Base-by-base conservation (phyloP, 2,329 filamentous ascomycete species). In the Ophiostoma sp. region DNA sequence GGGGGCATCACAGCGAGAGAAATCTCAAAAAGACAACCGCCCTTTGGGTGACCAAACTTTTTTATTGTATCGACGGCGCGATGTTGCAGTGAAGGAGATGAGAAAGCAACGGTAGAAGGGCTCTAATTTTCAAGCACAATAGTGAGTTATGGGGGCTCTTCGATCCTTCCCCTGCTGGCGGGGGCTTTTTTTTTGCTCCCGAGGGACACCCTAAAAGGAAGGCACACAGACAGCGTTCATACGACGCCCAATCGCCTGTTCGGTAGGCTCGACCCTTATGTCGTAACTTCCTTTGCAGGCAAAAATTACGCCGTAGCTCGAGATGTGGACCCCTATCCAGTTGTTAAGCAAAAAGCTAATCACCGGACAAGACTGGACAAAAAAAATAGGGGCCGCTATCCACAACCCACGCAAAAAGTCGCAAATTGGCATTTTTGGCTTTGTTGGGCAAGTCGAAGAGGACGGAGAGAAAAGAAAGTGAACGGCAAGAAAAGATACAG, bases 1-100 rank as follows among this genome's bases (percentile, higher is more conserved):
- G 33, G 33, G 52, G 52, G n/a, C 52, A 57, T 28, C 25, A 39
- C 17, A 36, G 57, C 12, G 17, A 39, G 19, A 39, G 12, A 31
- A n/a, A 4, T 17, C 25, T 6, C 28, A 6, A 17, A 59, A 61
- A 36, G 4, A 25, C 33, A 22, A 63, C n/a, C 57, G 36, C 28
- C 15, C 36, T 45, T 45, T 11, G 42, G 64, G 42, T 33, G 42
- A 50, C 42, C 64, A 50, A 50, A 33, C 25, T 22, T 50, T 61
- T 50, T 50, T 22, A 48, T 68, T 68, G 11, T 50, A n/a, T 50
- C 19, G 42, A 15, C 63, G 25, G 63, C 39, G 39, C 39, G 25
- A 68, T 68, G 63, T 45, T 48, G 59, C 59, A 64, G 19, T 42
- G 59, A 64, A 17, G 59, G 63, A 50, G 39, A 48, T 68, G 39